A percentile compares a stretch with the other conserved stretches of the same genome.
phyloP scores from a whole-genome alignment of 2,329 filamentous ascomycete species.

The Trichoderma koningiopsis region DNA sequence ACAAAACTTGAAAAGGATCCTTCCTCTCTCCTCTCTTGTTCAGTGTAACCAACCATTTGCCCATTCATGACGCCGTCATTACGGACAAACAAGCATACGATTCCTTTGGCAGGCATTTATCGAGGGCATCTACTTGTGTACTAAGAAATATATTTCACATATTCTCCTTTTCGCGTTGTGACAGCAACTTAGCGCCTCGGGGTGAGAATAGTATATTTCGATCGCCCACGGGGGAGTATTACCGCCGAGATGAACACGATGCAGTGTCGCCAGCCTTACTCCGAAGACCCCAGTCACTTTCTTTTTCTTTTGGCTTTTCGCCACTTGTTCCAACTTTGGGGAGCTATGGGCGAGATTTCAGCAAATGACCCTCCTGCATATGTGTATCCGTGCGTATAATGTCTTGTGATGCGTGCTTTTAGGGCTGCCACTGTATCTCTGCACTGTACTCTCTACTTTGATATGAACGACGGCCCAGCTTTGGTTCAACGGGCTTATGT shows the following conservation, averaged over 20 bases:
- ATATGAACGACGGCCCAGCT: too few species aligned
- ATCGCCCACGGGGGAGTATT: not conserved
- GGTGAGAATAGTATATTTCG: not conserved
- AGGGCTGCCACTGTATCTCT: not conserved
- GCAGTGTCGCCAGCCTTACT: not conserved
- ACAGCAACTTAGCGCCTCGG: not conserved
- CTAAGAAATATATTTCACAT: not conserved
- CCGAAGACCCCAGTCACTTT: not conserved
- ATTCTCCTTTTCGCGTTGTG: not conserved
- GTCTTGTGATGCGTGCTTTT: not conserved
- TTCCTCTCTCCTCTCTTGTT: not conserved
- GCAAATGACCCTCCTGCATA: not conserved
- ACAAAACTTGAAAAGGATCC: not conserved
- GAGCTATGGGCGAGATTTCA: not conserved
- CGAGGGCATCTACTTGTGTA: too few species aligned
- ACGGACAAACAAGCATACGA: not conserved
- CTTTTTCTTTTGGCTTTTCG: not conserved
- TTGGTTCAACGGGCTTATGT: not conserved
- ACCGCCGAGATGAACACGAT: constrained; percentile 1
- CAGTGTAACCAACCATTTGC: not conserved
- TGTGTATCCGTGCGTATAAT: not conserved
- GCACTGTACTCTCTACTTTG: too few species aligned
- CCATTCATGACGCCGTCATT: not conserved
- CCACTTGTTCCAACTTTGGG: not conserved
- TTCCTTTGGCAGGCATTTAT: not conserved